Evolutionary conservation across 257 asterid species (phyloP).

Genomic region (Capsicum rhomboideum): DNA sequence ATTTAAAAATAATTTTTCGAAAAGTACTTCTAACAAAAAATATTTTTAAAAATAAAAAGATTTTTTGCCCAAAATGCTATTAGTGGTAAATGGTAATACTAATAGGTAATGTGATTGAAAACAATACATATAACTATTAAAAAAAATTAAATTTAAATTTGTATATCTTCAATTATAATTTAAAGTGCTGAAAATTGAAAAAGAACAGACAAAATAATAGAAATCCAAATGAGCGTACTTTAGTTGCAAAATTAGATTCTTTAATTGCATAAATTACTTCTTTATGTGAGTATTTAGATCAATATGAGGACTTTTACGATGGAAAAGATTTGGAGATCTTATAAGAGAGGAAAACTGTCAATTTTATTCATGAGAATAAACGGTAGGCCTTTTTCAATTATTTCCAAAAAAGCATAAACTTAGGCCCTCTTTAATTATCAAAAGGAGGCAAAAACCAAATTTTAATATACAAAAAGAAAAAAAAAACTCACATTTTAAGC

Average conservation of each 20-base stretch:
- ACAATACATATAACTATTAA: not conserved
- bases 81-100: not conserved
- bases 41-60: not conserved
- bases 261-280: not conserved
- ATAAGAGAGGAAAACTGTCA: not conserved
- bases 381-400: not conserved
- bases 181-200: not conserved
- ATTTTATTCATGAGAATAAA: not conserved
- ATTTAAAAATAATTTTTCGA: not conserved
- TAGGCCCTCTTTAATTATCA: not conserved
- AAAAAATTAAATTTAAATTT: no score
- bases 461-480: not conserved
- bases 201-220: not conserved
- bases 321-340: slow-evolving; percentile 4
- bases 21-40: not conserved
- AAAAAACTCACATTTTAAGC: not conserved
- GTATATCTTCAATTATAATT: not conserved
- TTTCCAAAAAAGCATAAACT: not conserved
- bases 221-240: not conserved
- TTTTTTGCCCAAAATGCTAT: not conserved
- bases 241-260: not conserved
- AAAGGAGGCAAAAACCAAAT: not conserved
- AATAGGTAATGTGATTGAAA: not conserved
- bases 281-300: not conserved
- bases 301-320: not conserved